Conservation (phyloP, 1,284 basidiomycete genomes). For the Tilletia setariae region DNA sequence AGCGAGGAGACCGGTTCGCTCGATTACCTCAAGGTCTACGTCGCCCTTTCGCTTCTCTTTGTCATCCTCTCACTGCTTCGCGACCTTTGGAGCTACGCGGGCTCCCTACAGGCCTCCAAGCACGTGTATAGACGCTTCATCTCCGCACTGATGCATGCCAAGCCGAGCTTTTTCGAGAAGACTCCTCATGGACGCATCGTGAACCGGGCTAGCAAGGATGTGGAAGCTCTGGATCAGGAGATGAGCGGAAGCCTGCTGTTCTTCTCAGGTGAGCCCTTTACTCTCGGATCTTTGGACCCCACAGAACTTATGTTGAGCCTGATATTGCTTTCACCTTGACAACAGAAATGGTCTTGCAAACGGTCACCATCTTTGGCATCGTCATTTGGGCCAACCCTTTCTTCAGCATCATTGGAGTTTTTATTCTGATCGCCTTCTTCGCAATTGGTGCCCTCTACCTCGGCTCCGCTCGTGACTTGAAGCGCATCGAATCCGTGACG, state of each 20-base stretch:
- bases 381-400: constrained; percentile 50
- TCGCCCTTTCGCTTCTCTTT: constrained; percentile 35
- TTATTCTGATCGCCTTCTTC: constrained; percentile 43
- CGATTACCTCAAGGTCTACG: constrained; percentile 47
- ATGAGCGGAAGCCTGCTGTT: constrained; percentile 33
- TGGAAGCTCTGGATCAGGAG: constrained; percentile 54
- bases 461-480: constrained; percentile 50
- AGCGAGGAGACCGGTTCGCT: constrained; percentile 27
- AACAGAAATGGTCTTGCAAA: constrained; percentile 29
- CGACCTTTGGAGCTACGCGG: constrained; percentile 39
- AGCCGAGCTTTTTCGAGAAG: constrained; percentile 49
- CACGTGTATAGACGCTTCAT: constrained; percentile 61
- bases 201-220: constrained; percentile 52
- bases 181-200: constrained; percentile 53
- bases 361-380: constrained; percentile 38
- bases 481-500: constrained; percentile 51
- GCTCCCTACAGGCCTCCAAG: constrained; percentile 44
- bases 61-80: constrained; percentile 39
- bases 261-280: constrained; percentile 18
- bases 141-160: constrained; percentile 80
- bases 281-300: not conserved
- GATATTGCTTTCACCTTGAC: too few species aligned
- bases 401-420: constrained; percentile 34
- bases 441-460: constrained; percentile 51
- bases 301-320: not conserved